Evolutionary conservation across 768 basidiomycete species (phyloP), one percentile per base, ranked within the genome.

Genomic region (Lactarius sp.): DNA sequence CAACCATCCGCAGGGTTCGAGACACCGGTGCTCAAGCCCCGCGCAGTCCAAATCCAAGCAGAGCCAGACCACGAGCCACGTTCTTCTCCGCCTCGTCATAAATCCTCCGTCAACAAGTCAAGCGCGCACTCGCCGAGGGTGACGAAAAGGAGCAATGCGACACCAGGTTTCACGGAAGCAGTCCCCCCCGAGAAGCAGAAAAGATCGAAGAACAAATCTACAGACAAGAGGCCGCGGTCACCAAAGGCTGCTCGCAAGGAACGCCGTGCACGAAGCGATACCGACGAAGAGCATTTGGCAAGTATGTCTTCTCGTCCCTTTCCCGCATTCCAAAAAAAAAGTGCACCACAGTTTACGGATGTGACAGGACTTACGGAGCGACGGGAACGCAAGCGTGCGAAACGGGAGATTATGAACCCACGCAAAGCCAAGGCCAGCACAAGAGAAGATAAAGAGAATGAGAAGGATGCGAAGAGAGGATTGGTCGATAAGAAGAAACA

Each of bases 361-460:
- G 4, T 58, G 47, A 27, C 47, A 92, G 89, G 88, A 59, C 73
- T 88, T 13, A 76, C 79, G 12, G 85, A 86, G 66, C 81, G 90
- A 33, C 81, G 86, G 14, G 83, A 88, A 64, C 79, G 84, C 51
- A 85, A 86, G 71, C 81, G 82, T 58, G 73, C 74, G 13, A 70
- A 44, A 62, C 69, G 34, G 50, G 61, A 22, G 64, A 61, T 39
- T 64, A 67, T 54, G 64, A 61, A 56, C 63, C 60, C 46, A 58
- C 53, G 2, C 57, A 66, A 62, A 33, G 49, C 31, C 60, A n/a
- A 46, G 18, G 33, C 63, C 42, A 34, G 63, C 34, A 42, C 46
- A 22, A 49, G 49, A n/a, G 51, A 33, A 22, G 60, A 31, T 54
- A 49, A 61, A 62, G 66, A 69, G 58, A 67, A 71, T 55, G 52